phyloP scores from a whole-genome alignment of 2,329 filamentous ascomycete genomes.

The Clarireedia homoeocarpa region DNA sequence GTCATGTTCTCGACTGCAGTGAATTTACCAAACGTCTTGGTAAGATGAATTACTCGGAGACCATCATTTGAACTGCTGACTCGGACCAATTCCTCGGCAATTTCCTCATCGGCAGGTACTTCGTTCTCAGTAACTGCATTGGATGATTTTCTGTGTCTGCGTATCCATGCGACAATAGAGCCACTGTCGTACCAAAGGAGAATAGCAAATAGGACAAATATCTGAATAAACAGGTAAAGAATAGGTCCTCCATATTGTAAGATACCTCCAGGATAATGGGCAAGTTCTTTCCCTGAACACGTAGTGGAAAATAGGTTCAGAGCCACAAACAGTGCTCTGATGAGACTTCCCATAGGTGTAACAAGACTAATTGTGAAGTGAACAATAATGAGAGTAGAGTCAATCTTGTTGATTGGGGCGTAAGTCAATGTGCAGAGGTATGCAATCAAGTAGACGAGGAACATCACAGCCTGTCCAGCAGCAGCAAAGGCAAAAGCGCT shows the following conservation, averaged over 20 bases:
- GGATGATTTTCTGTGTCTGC: constrained; percentile 27
- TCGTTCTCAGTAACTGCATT: constrained; percentile 4
- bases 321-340: constrained; percentile 66
- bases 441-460: constrained; percentile 63
- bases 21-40: constrained; percentile 68
- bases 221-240: constrained; percentile 71
- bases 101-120: constrained; percentile 37
- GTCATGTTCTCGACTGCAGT: constrained; percentile 83
- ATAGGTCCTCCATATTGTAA: constrained; percentile 77
- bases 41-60: constrained; percentile 71
- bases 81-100: constrained; percentile 55
- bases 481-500: constrained; percentile 79
- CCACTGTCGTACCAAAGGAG: constrained; percentile 78
- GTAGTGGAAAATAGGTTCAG: constrained; percentile 79
- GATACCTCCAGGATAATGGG: constrained; percentile 62
- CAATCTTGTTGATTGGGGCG: constrained; percentile 59
- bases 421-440: constrained; percentile 71
- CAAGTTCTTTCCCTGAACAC: constrained; percentile 58
- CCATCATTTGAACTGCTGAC: constrained; percentile 44
- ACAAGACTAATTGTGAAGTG: constrained; percentile 70
- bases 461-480: constrained; percentile 64
- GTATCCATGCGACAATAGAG: constrained; percentile 48
- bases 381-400: constrained; percentile 56
- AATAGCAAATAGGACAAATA: constrained; percentile 59
- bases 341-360: constrained; percentile 68